phyloP scores from a whole-genome alignment of 768 basidiomycete species.

The Postia placenta region DNA sequence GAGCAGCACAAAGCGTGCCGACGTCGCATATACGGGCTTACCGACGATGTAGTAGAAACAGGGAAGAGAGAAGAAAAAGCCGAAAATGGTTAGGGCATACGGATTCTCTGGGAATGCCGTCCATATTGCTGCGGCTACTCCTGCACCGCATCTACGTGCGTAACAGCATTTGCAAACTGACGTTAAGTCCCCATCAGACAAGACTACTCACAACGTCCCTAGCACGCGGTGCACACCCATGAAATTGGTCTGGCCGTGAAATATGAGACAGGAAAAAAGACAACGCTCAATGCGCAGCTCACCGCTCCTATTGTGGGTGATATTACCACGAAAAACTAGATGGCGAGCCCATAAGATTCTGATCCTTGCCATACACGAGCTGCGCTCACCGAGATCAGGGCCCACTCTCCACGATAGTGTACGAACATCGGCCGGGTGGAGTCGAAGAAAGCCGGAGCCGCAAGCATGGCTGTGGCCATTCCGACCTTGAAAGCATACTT shows the following conservation, averaged over 20 bases:
- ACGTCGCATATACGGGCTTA: constrained; percentile 68
- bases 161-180: not conserved
- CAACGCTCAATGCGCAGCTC: no score
- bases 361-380: not conserved
- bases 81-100: constrained; percentile 69
- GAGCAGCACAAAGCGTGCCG: constrained; percentile 74
- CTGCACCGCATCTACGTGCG: constrained; percentile 62
- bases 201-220: constrained; percentile 66
- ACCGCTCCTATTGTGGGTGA: constrained; percentile 87
- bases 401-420: constrained; percentile 90
- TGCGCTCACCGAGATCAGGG: constrained; percentile 74
- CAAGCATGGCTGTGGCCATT: constrained; percentile 75
- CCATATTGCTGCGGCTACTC: constrained; percentile 67
- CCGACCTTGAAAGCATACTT: constrained; percentile 88
- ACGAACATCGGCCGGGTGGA: constrained; percentile 71
- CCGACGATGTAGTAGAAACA: constrained; percentile 90
- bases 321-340: constrained; percentile 83
- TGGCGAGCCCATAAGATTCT: not conserved
- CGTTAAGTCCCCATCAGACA: no score
- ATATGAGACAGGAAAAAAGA: constrained; percentile 1
- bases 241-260: constrained; percentile 65
- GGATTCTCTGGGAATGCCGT: constrained; percentile 72
- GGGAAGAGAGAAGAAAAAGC: constrained; percentile 86
- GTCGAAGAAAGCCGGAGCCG: constrained; percentile 86
- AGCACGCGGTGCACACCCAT: constrained; percentile 76